Percentiles rank a stretch among this genome's conserved stretches.
Evolutionary conservation across 495 filamentous ascomycete species (phyloP).

Genomic region (Penicillium coffeae): DNA sequence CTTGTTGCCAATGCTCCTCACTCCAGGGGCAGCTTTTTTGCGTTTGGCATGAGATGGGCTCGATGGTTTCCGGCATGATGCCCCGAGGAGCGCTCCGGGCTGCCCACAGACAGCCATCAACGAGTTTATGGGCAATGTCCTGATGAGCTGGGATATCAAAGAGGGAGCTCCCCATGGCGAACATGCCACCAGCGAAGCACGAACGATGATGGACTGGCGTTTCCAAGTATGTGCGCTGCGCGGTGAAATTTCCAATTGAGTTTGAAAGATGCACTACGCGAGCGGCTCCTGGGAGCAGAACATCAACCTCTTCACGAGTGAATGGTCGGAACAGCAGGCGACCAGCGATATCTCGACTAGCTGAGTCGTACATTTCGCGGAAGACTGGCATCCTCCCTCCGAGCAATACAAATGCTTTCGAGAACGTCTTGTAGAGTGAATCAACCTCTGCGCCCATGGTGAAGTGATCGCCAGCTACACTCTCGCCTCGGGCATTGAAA

Average conservation of each 20-base stretch:
- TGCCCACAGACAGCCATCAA: slow-evolving; percentile 82
- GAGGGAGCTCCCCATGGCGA: slow-evolving; percentile 70
- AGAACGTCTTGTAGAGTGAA: slow-evolving; percentile 32
- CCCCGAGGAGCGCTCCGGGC: slow-evolving; percentile 46
- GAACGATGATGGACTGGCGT: slow-evolving; percentile 55
- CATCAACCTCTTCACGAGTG: slow-evolving; percentile 29
- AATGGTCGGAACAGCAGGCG: slow-evolving; percentile 47
- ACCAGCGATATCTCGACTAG: slow-evolving; percentile 27
- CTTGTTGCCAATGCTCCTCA: slow-evolving; percentile 30
- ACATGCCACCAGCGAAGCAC: slow-evolving; percentile 86
- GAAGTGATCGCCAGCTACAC: slow-evolving; percentile 14
- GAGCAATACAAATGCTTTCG: slow-evolving; percentile 32
- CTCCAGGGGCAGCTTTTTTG: slow-evolving; percentile 35
- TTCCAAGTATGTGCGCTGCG: slow-evolving; percentile 26
- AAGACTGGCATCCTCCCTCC: slow-evolving; percentile 35
- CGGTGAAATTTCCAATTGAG: no score
- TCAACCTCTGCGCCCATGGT: slow-evolving; percentile 29
- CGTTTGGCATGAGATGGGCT: slow-evolving; percentile 32
- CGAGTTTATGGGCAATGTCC: slow-evolving; percentile 65
- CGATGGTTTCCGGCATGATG: slow-evolving; percentile 45
- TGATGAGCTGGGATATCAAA: slow-evolving; percentile 64
- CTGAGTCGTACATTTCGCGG: slow-evolving; percentile 36
- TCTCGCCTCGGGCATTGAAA: slow-evolving; percentile 20
- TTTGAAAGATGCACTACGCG: slow-evolving; percentile 12
- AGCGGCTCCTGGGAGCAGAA: slow-evolving; percentile 37